A percentile compares a stretch with the other conserved stretches of the same genome.
phyloP scores from a whole-genome alignment of 495 filamentous ascomycete genomes.

The Neurospora sublineolata region DNA sequence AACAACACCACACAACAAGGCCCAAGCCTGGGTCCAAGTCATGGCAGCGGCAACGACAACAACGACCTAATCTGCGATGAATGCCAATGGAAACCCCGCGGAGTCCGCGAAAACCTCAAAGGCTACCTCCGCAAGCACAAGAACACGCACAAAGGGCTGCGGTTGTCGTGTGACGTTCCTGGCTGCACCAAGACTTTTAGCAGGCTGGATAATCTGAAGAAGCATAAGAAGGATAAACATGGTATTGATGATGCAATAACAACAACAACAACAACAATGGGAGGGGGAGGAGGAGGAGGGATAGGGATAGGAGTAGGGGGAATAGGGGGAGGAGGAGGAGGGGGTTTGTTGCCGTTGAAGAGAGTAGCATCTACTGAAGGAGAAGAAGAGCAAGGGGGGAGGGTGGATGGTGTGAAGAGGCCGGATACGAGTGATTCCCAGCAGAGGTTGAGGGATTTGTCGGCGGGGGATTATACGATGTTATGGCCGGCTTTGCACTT shows the following conservation, averaged over 20 bases:
- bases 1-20: not conserved
- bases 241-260: constrained; percentile 17
- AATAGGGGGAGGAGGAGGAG: not conserved
- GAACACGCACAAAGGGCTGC: constrained; percentile 26
- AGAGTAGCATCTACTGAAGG: constrained; percentile 7
- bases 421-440: constrained; percentile 13
- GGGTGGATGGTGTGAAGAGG: not conserved
- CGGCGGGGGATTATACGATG: constrained; percentile 22
- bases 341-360: constrained; percentile 11
- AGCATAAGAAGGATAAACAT: constrained; percentile 30
- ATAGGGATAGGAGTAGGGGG: not conserved
- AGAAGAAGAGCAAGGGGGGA: constrained; percentile 7
- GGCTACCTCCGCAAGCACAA: constrained; percentile 30
- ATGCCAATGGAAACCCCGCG: constrained; percentile 28
- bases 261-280: not conserved
- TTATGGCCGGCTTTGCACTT: constrained; percentile 26
- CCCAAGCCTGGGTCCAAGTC: not conserved
- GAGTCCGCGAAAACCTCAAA: constrained; percentile 25
- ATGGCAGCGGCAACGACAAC: not conserved
- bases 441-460: constrained; percentile 9
- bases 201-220: constrained; percentile 32
- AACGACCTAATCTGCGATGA: constrained; percentile 26
- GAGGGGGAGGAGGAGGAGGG: not conserved
- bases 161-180: constrained; percentile 20
- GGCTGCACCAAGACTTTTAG: constrained; percentile 31